Evolutionary conservation across 306 rosid genomes (phyloP), one percentile per base, ranked within the genome.

Genomic region (Parietaria judaica): DNA sequence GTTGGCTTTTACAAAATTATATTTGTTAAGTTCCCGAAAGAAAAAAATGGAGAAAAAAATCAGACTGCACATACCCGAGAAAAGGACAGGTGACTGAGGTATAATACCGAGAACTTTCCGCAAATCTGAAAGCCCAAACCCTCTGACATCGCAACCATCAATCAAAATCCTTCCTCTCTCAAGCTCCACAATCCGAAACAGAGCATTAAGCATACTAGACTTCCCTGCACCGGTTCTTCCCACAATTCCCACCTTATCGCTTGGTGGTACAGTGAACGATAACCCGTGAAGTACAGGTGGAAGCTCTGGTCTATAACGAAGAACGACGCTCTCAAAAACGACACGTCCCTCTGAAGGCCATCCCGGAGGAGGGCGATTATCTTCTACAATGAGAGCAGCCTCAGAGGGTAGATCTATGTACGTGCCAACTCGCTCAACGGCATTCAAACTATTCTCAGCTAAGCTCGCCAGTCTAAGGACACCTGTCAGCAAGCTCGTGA

Each of bases 381-480:
- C 38, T 67, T 78, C 77, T 68, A 74, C 70, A 62, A 84, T 49
- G 56, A 51, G 14, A 6, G 78, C 71, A 54, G 77, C 78, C 66
- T 74, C 98, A 1, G 98, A 73, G 57, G 95, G 95, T 73, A 91
- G 81, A 67, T 85, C 96, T 44, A 87, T 77, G 36, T 87, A 87
- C 13, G 87, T 81, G 45, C 96, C 95, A 57, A 81, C 60, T 61
- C 98, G 86, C 82, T 91, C 98, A 51, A 91, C 98, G 14, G 83
- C 73, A 44, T 79, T 79, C 52, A 74, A 71, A 56, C 83, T 79
- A 60, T 79, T 79, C 70, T 79, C 83, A n/a, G 80, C 83, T 54
- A 67, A 58, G 64, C 83, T 79, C 63, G 80, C 83, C 51, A 74
- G 96, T 79, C 98, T 83, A 44, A 91, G 86, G 67, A 91, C 98